Percentiles rank a stretch among this genome's conserved stretches.
Conservation (phyloP, 2,329 filamentous ascomycete genomes). For the Scortechinia acanthostroma region DNA sequence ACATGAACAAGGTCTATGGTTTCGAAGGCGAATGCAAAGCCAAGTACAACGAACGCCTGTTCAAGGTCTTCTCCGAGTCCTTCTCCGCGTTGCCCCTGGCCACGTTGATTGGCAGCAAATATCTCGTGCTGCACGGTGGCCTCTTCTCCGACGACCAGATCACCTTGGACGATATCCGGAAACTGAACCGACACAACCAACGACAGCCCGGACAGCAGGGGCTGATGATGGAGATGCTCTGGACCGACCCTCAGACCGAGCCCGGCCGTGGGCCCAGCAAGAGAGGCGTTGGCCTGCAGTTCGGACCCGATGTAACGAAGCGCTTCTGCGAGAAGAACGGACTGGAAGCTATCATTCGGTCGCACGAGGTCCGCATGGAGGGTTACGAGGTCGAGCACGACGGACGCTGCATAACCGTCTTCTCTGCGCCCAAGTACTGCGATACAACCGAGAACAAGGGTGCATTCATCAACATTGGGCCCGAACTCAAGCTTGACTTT, state of each 20-base stretch:
- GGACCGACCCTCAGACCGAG: constrained; percentile 88
- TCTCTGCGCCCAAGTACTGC: constrained; percentile 95
- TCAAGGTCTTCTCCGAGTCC: constrained; percentile 96
- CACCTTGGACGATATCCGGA: constrained; percentile 86
- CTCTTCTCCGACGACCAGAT: constrained; percentile 93
- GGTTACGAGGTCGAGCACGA: constrained; percentile 98
- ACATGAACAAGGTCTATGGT: constrained; percentile 98
- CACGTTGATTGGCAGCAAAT: constrained; percentile 84
- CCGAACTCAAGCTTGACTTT: constrained; percentile 85
- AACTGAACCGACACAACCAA: constrained; percentile 83
- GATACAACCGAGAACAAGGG: constrained; percentile 97
- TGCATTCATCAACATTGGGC: constrained; percentile 92
- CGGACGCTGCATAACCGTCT: constrained; percentile 91
- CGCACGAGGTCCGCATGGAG: constrained; percentile 96
- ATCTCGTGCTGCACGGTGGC: constrained; percentile 86
- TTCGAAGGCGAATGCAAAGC: constrained; percentile 98
- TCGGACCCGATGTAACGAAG: constrained; percentile 93
- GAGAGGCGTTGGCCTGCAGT: constrained; percentile 90
- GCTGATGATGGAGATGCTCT: constrained; percentile 99
- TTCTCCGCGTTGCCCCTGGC: constrained; percentile 91
- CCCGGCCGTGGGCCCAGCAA: constrained; percentile 90
- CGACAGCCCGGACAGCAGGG: constrained; percentile 87
- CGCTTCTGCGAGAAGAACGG: constrained; percentile 94
- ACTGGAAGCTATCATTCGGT: constrained; percentile 88
- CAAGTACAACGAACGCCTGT: constrained; percentile 90